Evolutionary conservation across 352 stramenopile genomes (phyloP), one percentile per base, ranked within the genome.

Genomic region (Pythium coloratum): DNA sequence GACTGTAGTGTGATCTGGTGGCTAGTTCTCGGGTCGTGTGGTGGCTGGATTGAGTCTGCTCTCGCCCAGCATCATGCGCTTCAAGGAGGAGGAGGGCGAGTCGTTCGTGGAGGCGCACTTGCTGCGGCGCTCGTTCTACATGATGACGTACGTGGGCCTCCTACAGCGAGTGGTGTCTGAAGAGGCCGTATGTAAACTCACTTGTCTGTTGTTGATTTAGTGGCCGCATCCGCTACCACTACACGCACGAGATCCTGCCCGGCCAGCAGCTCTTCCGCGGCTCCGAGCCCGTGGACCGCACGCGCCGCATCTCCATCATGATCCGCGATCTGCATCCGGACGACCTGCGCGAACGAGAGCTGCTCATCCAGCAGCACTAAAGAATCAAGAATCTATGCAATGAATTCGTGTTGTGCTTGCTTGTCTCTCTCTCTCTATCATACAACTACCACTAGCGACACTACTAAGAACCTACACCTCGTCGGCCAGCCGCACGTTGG

Each of bases 191-290:
- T 24, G 20, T 24, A 24, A 24, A 24, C 20, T 24, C 20, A 24
- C 20, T 24, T 24, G 20, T 24, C 20, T 53, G 6, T 59, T 16
- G 30, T 13, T 28, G 14, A 14, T 26, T 13, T 34, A 91, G 82
- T 0, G 87, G 84, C 14, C 81, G 87, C 38, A 73, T 95, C 49
- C 87, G 87, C 32, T 95, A 92, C 68, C 76, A 92, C 69, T 95
- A 95, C 80, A 92, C 84, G 50, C 87, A 95, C 72, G 85, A 93
- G 75, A 92, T 95, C 53, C 70, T 95, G 5, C 84, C 84, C 8
- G 84, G 81, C 40, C 53, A 67, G 26, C 85, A 92, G 54, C 49
- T 78, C 14, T 94, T 93, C 55, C 70, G 70, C 66, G 73, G 68
- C 49, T 46, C 86, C 38, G 59, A 84, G n/a, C 69, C 70, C 4